Evolutionary conservation across 2,329 filamentous ascomycete species (phyloP), one percentile per base, ranked within the genome.

Genomic region (Colletotrichum somersetense): DNA sequence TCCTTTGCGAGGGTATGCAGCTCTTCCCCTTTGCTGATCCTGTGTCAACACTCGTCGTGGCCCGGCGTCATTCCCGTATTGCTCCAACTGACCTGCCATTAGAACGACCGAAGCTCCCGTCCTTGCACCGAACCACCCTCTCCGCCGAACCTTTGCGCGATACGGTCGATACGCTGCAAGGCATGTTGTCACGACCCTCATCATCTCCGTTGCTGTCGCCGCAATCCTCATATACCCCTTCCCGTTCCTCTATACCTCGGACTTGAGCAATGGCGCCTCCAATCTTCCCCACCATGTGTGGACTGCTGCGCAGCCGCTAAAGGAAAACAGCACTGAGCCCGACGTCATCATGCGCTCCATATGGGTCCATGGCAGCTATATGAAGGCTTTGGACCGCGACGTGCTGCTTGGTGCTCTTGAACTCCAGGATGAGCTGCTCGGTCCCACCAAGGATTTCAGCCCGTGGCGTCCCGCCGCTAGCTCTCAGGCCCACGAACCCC

Each of bases 341-440:
- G 92, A 96, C 79, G 90, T 96, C n/a, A 89, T 93, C 67, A 92
- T 96, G 89, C 91, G 92, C 75, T 93, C 93, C 69, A 88, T 94
- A 67, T 96, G 93, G 93, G 87, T 96, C 20, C 92, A 95, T 77
- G 92, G 92, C 74, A 91, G 89, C 79, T 95, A 95, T 78, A 95
- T 95, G 91, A 87, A 91, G 77, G 93, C 92, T 14, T 85, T 96
- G 46, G 85, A 93, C 62, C 85, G 86, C 63, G 84, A 90, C 8
- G 87, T 95, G 14, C 83, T 96, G 56, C 83, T 88, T 42, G 87
- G 89, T 55, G 92, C 92, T 11, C 83, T 96, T 58, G 85, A 90
- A 74, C 85, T 96, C 62, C 93, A 96, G 78, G 86, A 94, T 77
- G 85, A 87, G 69, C 84, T 96, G 2, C 85, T 95, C 16, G 92